Base-by-base conservation (phyloP, 2,329 filamentous ascomycete genomes). In the Aureobasidium leucospermi region DNA sequence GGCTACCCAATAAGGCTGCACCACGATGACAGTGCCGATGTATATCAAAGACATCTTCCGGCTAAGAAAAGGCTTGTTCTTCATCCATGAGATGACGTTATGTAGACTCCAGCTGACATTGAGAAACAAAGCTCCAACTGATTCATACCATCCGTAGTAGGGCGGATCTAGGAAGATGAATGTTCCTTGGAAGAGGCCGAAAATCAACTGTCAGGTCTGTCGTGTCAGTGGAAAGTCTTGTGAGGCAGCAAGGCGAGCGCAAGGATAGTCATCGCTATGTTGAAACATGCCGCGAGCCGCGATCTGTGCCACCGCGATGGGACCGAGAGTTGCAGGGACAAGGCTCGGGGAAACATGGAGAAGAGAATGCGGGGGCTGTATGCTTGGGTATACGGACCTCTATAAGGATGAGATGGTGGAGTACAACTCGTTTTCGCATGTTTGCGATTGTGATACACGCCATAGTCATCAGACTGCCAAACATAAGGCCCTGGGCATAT, bases 41-140 rank as follows among this genome's bases (percentile, higher is more conserved):
- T 85, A 87, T 59, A 85, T 69, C n/a, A 73, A 66, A 36, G 77
- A 82, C 31, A 78, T 75, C 10, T 73, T 70, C 29, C 70, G 74
- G 1, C 74, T 75, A 6, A 85, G 71, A 65, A 85, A 85, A 0
- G 83, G 83, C 52, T 76, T 78, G 61, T 81, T 83, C 69, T 86
- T 86, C 70, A 87, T 79, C 85, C 84, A 87, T 0, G 84, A 79
- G 61, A 87, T 83, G 61, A 87, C 76, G 63, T 87, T 87, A 69
- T 87, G 85, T 8, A 87, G 70, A 11, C 76, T 78, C 81, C 83
- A 86, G 3, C 82, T 85, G n/a, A 78, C 72, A 63, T 85, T 85
- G 28, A 87, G 77, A 16, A 82, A 77, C 7, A 86, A 79, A 7
- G 81, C 84, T 2, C 81, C 83, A 28, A 77, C 74, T 1, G 82